Base-by-base conservation (phyloP, 75 land plant genomes). In the Sequoia sempervirens region DNA sequence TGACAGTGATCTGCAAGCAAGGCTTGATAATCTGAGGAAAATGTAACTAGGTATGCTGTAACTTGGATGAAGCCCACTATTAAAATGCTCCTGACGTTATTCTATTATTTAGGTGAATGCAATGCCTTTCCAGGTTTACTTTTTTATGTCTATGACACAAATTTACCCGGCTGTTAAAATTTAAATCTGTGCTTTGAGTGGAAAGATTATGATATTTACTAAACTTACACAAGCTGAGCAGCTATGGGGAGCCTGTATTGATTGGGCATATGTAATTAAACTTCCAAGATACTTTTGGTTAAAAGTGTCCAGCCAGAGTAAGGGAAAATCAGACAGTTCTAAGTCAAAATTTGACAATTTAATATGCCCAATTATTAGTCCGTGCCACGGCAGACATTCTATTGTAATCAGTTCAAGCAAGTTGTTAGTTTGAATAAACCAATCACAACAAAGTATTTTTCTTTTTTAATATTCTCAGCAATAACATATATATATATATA, bases 1-100 rank as follows among this genome's bases (percentile, higher is more conserved):
- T 30, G 99, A 96, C 79, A 90, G 88, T 82, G 98, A 96, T 79
- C 83, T 96, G 26, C 98, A 96, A 84, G 98, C 98, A 28, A 92
- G 98, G 75, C 89, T 96, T 83, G 98, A 96, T 84, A 96, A 94
- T 80, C 88, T 96, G 41, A 86, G 98, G 58, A 93, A 88, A 83
- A 94, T 96, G 93, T 96, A 87, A 92, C 88, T 85, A 23, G 5
- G 12, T 68, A 7, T 84, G 53, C 53, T 13, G 15, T 38, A 20
- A 82, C 78, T 70, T 11, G 36, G 36, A 32, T 70, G 73, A 32
- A 70, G 14, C 73, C 15, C 30, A 70, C 34, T 11, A 70, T 32
- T 30, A 30, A 11, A 37, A 1, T 10, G 36, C 36, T 30, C 73
- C 11, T 70, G 36, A 70, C 37, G 2, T 69, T 69, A 30, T 30